These are phyloP conservation scores for Colletotrichum sansevieriae DNA, from an alignment of 2,329 filamentous ascomycete species.

Conservation along the genomic window DNA sequence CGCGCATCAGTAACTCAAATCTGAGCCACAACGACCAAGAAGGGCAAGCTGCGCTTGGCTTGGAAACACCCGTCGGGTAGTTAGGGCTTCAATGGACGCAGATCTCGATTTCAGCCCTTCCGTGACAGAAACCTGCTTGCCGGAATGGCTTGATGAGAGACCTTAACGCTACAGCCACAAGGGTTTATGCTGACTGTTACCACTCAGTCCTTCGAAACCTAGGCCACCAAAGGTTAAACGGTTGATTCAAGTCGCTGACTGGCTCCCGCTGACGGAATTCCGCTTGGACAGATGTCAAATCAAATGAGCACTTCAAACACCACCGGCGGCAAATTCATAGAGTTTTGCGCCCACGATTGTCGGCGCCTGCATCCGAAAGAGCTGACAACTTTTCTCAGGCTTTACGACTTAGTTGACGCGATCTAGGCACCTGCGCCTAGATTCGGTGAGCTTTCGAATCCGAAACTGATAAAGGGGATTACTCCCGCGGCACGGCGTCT, in stretches of 20 bases:
- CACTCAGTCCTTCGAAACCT: not conserved
- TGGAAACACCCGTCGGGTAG: not conserved
- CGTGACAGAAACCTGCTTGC: not conserved
- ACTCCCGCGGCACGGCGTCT: conserved; percentile 1
- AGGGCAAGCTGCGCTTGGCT: not conserved
- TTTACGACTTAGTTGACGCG: not conserved
- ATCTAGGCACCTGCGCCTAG: not conserved
- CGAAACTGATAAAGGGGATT: not conserved
- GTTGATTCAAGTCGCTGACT: not conserved
- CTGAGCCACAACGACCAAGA: not conserved
- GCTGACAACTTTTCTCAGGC: not conserved
- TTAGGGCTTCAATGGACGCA: not conserved
- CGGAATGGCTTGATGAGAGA: not conserved
- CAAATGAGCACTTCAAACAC: not conserved
- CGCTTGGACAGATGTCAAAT: not conserved
- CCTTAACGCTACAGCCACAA: not conserved
- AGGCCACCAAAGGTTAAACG: conserved; percentile 1
- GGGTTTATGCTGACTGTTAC: not conserved
- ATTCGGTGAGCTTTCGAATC: conserved; percentile 1
- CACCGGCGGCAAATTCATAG: conserved; percentile 19
- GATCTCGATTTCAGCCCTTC: conserved; percentile 22
- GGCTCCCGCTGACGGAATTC: conserved; percentile 11
- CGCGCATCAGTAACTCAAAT: too few relatives aligned
- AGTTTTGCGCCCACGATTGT: conserved; percentile 11
- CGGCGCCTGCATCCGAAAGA: not conserved